Evolutionary conservation across 805 yeast species (phyloP).

Genomic region (Saccharomycopsis synnaedendra): DNA sequence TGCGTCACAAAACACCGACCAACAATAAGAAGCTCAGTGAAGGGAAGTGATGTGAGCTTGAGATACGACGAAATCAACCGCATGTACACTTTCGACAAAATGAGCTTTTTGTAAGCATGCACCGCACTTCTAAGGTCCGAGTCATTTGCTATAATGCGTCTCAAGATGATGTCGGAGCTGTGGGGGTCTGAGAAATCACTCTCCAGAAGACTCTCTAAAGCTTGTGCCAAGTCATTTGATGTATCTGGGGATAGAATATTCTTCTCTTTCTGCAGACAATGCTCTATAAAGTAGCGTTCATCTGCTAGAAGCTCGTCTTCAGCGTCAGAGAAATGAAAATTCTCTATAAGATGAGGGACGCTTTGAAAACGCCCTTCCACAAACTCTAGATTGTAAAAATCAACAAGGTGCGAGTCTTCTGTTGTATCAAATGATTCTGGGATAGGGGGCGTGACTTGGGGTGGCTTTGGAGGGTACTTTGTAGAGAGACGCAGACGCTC

Average conservation of each 20-base stretch:
- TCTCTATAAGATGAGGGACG: conserved; percentile 1
- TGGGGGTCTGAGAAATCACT: conserved; percentile 5
- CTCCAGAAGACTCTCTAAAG: conserved; percentile 11
- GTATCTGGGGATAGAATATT: conserved; percentile 9
- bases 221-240: conserved; percentile 9
- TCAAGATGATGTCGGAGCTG: conserved; percentile 7
- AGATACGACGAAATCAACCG: conserved; percentile 11
- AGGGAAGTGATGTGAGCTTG: conserved; percentile 6
- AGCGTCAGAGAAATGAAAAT: conserved; percentile 1
- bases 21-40: conserved; percentile 9
- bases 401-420: neutral
- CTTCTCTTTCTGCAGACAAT: conserved; percentile 9
- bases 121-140: conserved; percentile 13
- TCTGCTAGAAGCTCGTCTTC: conserved; percentile 10
- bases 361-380: neutral
- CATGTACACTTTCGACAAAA: conserved; percentile 13
- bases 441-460: neutral
- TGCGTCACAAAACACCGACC: conserved; percentile 8
- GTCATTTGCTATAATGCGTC: conserved; percentile 11
- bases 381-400: neutral
- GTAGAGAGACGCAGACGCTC: neutral
- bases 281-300: conserved; percentile 9
- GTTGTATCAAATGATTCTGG: neutral
- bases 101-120: conserved; percentile 1
- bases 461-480: neutral